phyloP scores from a whole-genome alignment of 257 asterid species.

The Solanum virginianum region DNA sequence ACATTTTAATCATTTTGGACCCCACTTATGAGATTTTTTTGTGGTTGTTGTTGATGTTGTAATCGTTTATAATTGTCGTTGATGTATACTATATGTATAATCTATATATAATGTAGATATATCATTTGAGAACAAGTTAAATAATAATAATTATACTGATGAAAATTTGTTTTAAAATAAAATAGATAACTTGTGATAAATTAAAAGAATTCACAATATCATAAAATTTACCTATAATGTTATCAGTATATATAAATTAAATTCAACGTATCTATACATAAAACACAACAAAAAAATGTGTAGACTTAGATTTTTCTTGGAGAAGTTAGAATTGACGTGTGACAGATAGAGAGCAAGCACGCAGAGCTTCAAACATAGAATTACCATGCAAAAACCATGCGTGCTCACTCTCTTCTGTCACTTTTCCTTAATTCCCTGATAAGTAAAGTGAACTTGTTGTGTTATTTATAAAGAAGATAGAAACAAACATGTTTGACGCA shows the following conservation, averaged over 20 bases:
- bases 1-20: background rate
- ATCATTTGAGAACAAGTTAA: background rate
- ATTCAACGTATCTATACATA: too few relatives aligned
- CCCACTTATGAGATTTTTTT: background rate
- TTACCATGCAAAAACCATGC: conserved; percentile 11
- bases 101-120: background rate
- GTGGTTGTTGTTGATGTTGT: background rate
- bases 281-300: background rate
- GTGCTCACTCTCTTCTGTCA: conserved; percentile 49
- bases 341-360: conserved; percentile 65
- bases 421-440: background rate
- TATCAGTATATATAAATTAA: background rate
- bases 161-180: background rate
- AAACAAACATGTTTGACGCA: background rate
- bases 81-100: too few relatives aligned
- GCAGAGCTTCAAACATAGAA: conserved; percentile 30
- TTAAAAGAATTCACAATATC: background rate
- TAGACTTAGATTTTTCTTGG: too few relatives aligned
- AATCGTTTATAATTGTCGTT: too few relatives aligned
- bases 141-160: background rate
- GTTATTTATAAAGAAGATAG: background rate
- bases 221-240: too few relatives aligned
- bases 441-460: background rate
- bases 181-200: background rate
- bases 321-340: conserved; percentile 8